phyloP scores from a whole-genome alignment of 139 green algal genomes.

The Chlamydomonas sphaeroides region DNA sequence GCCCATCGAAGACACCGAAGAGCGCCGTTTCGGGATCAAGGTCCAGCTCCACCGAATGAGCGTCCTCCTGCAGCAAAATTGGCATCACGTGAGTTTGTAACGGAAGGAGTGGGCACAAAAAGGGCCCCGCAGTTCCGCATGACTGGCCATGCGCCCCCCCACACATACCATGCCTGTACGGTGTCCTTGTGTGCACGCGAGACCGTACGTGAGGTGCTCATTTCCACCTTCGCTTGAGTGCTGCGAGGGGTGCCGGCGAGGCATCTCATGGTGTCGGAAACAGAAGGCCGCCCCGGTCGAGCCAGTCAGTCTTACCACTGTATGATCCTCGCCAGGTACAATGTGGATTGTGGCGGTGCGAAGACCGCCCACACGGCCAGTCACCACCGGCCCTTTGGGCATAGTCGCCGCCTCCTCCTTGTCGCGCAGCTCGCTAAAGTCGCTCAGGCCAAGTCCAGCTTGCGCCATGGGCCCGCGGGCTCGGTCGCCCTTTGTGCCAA shows the following conservation, averaged over 20 bases:
- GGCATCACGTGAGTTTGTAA: no score
- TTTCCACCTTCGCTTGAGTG: slow-evolving; percentile 41
- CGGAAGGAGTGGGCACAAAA: no score
- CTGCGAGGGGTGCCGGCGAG: not conserved
- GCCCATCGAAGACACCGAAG: slow-evolving; percentile 25
- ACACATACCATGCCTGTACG: slow-evolving; percentile 37
- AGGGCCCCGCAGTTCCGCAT: no score
- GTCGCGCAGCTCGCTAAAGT: slow-evolving; percentile 8
- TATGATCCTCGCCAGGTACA: slow-evolving; percentile 34
- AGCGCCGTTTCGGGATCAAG: slow-evolving; percentile 17
- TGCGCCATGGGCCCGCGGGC: slow-evolving; percentile 29
- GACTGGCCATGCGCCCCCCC: no score
- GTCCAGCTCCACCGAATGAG: slow-evolving; percentile 36
- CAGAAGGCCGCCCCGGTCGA: no score
- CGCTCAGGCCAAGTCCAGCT: slow-evolving; percentile 6
- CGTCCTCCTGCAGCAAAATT: slow-evolving; percentile 51
- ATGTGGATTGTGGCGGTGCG: slow-evolving; percentile 30
- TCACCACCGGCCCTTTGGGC: not conserved
- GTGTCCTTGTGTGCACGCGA: slow-evolving; percentile 33
- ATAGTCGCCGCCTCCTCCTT: not conserved
- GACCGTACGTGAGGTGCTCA: slow-evolving; percentile 9
- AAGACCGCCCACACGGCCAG: slow-evolving; percentile 12
- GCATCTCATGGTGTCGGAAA: no score
- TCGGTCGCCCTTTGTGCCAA: no score
- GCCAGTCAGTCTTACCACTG: slow-evolving; percentile 22